Evolutionary conservation across 352 stramenopile species (phyloP).

Genomic region (Phytophthora uliginosa): DNA sequence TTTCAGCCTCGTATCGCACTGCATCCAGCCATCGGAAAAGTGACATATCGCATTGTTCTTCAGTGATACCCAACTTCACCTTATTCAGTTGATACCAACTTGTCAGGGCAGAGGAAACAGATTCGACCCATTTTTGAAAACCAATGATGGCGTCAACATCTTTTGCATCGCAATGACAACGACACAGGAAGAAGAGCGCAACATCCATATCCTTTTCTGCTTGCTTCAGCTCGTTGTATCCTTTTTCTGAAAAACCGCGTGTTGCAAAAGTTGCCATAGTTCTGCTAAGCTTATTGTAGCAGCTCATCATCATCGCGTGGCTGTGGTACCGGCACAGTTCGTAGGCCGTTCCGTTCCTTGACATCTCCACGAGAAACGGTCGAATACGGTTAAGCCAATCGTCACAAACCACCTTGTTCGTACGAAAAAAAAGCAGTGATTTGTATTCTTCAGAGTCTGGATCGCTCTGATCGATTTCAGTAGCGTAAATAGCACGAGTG

Average conservation of each 20-base stretch:
- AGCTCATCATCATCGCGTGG: constrained; percentile 46
- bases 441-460: constrained; percentile 62
- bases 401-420: constrained; percentile 76
- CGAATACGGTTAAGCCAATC: constrained; percentile 79
- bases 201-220: constrained; percentile 55
- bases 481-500: constrained; percentile 34
- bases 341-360: constrained; percentile 29
- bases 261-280: constrained; percentile 31
- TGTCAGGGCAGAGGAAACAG: constrained; percentile 38
- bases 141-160: constrained; percentile 64
- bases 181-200: constrained; percentile 56
- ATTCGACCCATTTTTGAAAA: constrained; percentile 52
- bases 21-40: constrained; percentile 55
- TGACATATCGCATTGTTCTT: constrained; percentile 25
- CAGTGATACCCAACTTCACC: constrained; percentile 15
- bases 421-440: constrained; percentile 61
- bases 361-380: constrained; percentile 59
- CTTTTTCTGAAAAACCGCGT: constrained; percentile 21
- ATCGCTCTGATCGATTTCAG: constrained; percentile 31
- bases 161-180: constrained; percentile 56
- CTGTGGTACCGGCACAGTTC: constrained; percentile 57
- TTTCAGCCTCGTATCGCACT: constrained; percentile 56
- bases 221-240: constrained; percentile 38
- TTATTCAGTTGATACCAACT: constrained; percentile 31
- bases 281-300: constrained; percentile 50